Base-by-base conservation (phyloP, 768 basidiomycete genomes). In the Leccinum disarticulatum region DNA sequence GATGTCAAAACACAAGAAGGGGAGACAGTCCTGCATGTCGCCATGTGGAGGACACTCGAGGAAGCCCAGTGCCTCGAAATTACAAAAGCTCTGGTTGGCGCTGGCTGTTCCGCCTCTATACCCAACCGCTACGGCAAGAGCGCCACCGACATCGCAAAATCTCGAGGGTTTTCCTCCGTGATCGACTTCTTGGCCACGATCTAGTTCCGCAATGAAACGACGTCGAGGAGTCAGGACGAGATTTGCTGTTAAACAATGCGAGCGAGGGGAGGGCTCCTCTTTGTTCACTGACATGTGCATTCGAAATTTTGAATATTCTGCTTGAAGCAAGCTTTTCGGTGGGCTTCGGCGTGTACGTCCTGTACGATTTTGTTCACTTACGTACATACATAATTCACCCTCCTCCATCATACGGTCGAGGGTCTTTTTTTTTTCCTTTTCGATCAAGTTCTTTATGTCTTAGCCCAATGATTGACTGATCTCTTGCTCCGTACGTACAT, bases 361-460 rank as follows among this genome's bases (percentile, higher is more conserved):
- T 31, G 30, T 31, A 10, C 30, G 30, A 31, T 31, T 31, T 31
- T 31, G 30, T 9, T 31, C 30, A 31, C 30, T 31, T 31, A 31
- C 3, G 30, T 31, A 10, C 30, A 31, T 31, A 31, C 25, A 25
- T 3, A 25, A 59, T 43, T 58, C 55, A 58, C 71, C 72, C 73
- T 64, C 66, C 68, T 67, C 69, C 56, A 60, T 65, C 48, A 73
- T 73, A 74, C 72, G 73, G 68, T 70, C 59, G 70, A 68, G 72
- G 72, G 73, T 65, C 66, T 73, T 74, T 10, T 43, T 27, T 46
- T 52, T 10, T 54, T 25, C 1, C 14, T 31, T 11, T 33, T 35
- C 10, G 8, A 8, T 58, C 43, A 31, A 10, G 31, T 48, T 36
- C 10, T 43, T 51, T 4, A 35, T 35, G 13, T 14, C 33, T 27